These are phyloP conservation scores for Xylariales sp. DNA, from an alignment of 2,329 filamentous ascomycete species.

Conservation along the genomic window DNA sequence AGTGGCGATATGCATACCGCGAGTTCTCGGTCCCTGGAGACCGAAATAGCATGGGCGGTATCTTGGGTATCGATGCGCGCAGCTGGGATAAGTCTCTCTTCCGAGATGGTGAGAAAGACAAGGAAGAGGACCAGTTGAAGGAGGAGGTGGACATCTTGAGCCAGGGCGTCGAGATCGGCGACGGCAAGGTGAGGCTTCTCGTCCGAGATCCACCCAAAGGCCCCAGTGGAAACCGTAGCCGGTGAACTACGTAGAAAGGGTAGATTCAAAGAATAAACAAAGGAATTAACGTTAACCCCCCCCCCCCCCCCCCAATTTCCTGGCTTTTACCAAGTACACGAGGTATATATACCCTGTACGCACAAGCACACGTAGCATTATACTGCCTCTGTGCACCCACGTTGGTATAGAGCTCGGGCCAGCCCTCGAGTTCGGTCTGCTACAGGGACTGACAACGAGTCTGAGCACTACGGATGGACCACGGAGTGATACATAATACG, in stretches of 20 bases:
- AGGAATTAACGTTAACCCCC: too few relatives aligned
- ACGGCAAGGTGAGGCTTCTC: constrained; percentile 61
- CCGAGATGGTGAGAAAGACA: constrained; percentile 37
- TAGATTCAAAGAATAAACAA: constrained; percentile 11
- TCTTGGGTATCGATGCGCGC: constrained; percentile 62
- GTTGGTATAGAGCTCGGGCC: too few relatives aligned
- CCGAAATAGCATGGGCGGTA: constrained; percentile 74
- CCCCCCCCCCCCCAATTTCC: too few relatives aligned
- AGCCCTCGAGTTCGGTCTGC: too few relatives aligned
- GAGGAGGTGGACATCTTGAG: constrained; percentile 54
- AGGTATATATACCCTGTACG: too few relatives aligned
- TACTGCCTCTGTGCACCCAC: too few relatives aligned
- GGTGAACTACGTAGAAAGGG: constrained; percentile 19
- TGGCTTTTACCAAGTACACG: too few relatives aligned
- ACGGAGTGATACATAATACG: too few relatives aligned
- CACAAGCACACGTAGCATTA: too few relatives aligned
- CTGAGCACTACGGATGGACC: too few relatives aligned
- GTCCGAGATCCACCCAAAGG: constrained; percentile 58
- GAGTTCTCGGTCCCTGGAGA: constrained; percentile 98
- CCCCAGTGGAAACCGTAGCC: constrained; percentile 44
- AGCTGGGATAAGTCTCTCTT: constrained; percentile 61
- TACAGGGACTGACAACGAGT: too few relatives aligned
- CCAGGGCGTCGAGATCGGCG: constrained; percentile 64
- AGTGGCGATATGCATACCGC: constrained; percentile 92
- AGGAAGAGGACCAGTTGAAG: constrained; percentile 30